Conservation (phyloP, 352 stramenopile species). For the Phytopythium vexans region DNA sequence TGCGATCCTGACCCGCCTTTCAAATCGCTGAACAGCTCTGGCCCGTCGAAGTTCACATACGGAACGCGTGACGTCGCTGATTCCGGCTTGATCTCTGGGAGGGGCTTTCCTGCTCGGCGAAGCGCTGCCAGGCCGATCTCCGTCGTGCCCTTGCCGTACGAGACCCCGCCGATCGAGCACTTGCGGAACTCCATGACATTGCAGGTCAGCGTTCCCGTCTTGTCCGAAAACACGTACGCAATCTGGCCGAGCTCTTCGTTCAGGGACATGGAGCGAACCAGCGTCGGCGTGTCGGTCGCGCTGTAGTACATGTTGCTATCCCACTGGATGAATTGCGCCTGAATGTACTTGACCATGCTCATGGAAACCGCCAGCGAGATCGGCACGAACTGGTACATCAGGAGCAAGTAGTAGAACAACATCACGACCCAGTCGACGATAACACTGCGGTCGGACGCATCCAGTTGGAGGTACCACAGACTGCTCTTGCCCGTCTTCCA, state of each 20-base stretch:
- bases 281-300: slow-evolving; percentile 81
- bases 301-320: slow-evolving; percentile 94
- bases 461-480: slow-evolving; percentile 58
- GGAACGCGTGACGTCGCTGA: slow-evolving; percentile 29
- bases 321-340: slow-evolving; percentile 93
- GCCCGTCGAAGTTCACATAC: slow-evolving; percentile 77
- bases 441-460: slow-evolving; percentile 22
- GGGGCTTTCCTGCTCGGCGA: slow-evolving; percentile 50
- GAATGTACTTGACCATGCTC: slow-evolving; percentile 94
- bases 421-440: slow-evolving; percentile 75
- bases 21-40: slow-evolving; percentile 62
- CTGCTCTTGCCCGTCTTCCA: slow-evolving; percentile 45
- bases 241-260: slow-evolving; percentile 97
- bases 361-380: slow-evolving; percentile 98
- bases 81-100: slow-evolving; percentile 28
- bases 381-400: slow-evolving; percentile 97
- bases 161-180: slow-evolving; percentile 88
- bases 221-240: slow-evolving; percentile 99
- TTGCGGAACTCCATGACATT: slow-evolving; percentile 99
- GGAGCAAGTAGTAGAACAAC: slow-evolving; percentile 93
- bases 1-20: slow-evolving; percentile 42
- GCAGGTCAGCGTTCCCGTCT: slow-evolving; percentile 99
- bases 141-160: slow-evolving; percentile 87
- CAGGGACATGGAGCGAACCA: slow-evolving; percentile 92
- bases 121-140: slow-evolving; percentile 76